These are phyloP conservation scores for Leccinum solheimii DNA, from an alignment of 1,284 basidiomycete species.

Conservation along the genomic window DNA sequence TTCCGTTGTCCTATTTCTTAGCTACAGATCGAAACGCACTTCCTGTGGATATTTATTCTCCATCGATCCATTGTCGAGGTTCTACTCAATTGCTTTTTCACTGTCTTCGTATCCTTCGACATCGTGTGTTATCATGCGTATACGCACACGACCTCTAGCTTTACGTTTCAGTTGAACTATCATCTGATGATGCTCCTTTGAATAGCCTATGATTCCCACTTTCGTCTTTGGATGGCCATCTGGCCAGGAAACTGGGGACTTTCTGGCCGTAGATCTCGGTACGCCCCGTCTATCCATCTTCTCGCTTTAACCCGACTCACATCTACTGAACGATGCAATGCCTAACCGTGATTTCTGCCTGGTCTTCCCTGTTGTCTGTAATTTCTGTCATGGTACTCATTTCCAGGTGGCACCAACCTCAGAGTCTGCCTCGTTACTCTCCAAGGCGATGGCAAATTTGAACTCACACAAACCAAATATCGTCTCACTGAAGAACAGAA, in stretches of 20 bases:
- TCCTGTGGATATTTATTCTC: neutral
- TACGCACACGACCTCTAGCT: neutral
- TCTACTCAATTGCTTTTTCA: neutral
- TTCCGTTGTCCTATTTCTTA: neutral
- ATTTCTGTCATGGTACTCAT: neutral
- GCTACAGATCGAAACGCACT: constrained; percentile 6
- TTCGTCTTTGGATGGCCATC: constrained; percentile 97
- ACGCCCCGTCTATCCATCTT: constrained; percentile 21
- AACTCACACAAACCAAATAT: constrained; percentile 98
- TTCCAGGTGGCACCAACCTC: constrained; percentile 87
- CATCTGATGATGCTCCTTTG: constrained; percentile 16
- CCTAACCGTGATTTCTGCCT: neutral
- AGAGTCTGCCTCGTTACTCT: constrained; percentile 96
- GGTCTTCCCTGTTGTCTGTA: neutral
- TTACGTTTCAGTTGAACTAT: neutral
- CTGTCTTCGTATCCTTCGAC: neutral
- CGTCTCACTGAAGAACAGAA: constrained; percentile 97
- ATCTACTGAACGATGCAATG: neutral
- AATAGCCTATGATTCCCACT: constrained; percentile 91
- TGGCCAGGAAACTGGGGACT: constrained; percentile 88
- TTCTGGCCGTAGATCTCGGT: constrained; percentile 93
- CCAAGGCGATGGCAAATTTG: constrained; percentile 92
- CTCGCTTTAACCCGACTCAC: neutral
- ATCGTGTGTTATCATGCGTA: neutral
- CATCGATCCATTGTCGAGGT: constrained; percentile 2